Evolutionary conservation across 1,284 basidiomycete species (phyloP), one percentile per base, ranked within the genome.

Genomic region (Trametes sp.): DNA sequence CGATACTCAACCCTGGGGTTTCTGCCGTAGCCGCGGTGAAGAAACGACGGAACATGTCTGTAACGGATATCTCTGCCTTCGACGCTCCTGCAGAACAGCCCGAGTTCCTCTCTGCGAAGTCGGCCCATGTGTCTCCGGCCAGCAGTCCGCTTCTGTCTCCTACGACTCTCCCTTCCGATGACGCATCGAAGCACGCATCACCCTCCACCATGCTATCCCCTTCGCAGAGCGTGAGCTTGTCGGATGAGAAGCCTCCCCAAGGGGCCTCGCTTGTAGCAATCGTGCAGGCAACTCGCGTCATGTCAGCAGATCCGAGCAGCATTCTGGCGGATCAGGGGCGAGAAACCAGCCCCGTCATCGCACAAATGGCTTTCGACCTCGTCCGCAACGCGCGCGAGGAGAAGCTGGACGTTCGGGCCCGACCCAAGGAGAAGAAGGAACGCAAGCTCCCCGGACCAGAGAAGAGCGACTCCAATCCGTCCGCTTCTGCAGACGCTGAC

Each of bases 271-370:
- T 94, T 8, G 84, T 84, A n/a, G 92, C 93, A 0, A 92, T 94
- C 59, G 83, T 85, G n/a, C 87, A 93, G 60, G 92, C 92, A 0
- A 94, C 90, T n/a, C 87, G 95, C 1, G 90, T 96, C 38, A 92
- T 96, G 87, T 93, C 92, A 0, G 83, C 88, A 2, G 93, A 94
- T 68, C 86, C 93, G 0, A 79, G 82, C 13, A 93, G 92, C 63
- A 87, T 96, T 57, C 82, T 96, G 2, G 80, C 84, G 1, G 88
- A 92, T 68, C 81, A 87, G 56, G 88, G 88, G 0, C 80, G 77
- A 7, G 89, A 89, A 14, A 86, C 88, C 0, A 82, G 85, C 19
- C 78, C 83, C 0, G 77, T 91, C 13, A 79, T 96, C 28, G 84
- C 86, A 0, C 77, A 77, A 45, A 81, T 94, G 4, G 93, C 95